These are phyloP conservation scores for Solanum megistacrolobum DNA, from an alignment of 257 asterid species.

Conservation along the genomic window DNA sequence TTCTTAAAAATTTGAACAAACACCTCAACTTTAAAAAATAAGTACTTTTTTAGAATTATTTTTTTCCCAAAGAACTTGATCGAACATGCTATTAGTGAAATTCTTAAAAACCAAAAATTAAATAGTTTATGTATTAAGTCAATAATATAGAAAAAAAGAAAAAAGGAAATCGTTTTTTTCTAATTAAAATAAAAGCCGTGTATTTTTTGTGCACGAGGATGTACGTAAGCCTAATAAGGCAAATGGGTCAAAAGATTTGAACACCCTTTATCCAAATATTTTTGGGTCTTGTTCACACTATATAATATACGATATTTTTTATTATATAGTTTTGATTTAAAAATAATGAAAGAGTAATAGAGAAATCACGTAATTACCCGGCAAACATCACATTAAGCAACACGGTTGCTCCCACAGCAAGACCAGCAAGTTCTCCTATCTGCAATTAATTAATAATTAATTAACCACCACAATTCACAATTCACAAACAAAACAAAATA, in stretches of 20 bases:
- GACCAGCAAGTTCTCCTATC: slow-evolving; percentile 71
- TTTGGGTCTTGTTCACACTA: neutral
- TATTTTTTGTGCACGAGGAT: neutral
- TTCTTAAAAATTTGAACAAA: neutral
- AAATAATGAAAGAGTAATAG: neutral
- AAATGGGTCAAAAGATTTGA: neutral
- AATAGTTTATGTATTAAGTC: neutral
- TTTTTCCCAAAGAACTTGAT: neutral
- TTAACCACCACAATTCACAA: neutral
- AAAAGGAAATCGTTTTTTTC: neutral
- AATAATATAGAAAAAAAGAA: neutral
- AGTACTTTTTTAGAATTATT: neutral
- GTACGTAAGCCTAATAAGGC: neutral
- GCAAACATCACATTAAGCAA: slow-evolving; percentile 65
- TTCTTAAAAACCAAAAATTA: fast-evolving
- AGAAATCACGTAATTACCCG: neutral
- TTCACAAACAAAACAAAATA: neutral
- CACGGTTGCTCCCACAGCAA: slow-evolving; percentile 69
- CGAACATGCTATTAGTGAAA: neutral
- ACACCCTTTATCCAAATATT: neutral
- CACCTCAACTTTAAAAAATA: too few species aligned
- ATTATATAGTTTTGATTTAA: neutral
- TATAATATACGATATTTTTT: neutral
- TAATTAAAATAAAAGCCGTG: neutral
- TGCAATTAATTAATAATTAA: neutral